Conservation (phyloP, 306 rosid genomes). For the Fagus crenata region DNA sequence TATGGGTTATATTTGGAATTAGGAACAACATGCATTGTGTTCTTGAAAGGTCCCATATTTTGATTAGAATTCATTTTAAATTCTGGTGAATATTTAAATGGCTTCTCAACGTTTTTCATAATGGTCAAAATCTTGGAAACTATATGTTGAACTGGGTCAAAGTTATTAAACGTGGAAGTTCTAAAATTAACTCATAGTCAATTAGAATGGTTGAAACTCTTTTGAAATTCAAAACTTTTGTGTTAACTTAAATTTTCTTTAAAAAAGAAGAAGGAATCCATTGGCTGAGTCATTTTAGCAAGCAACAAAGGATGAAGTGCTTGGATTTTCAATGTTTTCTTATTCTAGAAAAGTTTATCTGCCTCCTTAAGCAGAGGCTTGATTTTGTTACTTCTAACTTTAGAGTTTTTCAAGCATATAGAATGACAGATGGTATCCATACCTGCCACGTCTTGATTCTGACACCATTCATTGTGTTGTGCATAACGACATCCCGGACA, state of each 20-base stretch:
- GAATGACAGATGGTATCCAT: conserved; percentile 19
- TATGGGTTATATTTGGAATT: conserved; percentile 16
- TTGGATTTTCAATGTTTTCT: neutral
- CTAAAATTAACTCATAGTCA: neutral
- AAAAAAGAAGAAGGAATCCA: neutral
- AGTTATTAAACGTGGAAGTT: neutral
- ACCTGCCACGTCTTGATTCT: conserved; percentile 99
- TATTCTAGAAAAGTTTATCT: neutral
- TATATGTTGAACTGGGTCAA: neutral
- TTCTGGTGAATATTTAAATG: conserved; percentile 5
- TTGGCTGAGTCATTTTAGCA: neutral
- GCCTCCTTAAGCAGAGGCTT: neutral
- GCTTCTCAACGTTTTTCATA: neutral
- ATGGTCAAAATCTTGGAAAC: neutral
- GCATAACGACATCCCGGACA: conserved; percentile 71
- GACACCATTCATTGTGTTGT: conserved; percentile 91
- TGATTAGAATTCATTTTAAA: neutral
- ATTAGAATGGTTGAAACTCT: neutral
- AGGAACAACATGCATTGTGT: neutral
- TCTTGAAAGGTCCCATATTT: neutral
- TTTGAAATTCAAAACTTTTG: neutral
- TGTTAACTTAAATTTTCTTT: neutral
- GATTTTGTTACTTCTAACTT: neutral
- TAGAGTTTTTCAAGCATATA: conserved; percentile 1
- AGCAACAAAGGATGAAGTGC: neutral